These are phyloP conservation scores for Morella rubra DNA, from an alignment of 306 rosid genomes.

Conservation along the genomic window DNA sequence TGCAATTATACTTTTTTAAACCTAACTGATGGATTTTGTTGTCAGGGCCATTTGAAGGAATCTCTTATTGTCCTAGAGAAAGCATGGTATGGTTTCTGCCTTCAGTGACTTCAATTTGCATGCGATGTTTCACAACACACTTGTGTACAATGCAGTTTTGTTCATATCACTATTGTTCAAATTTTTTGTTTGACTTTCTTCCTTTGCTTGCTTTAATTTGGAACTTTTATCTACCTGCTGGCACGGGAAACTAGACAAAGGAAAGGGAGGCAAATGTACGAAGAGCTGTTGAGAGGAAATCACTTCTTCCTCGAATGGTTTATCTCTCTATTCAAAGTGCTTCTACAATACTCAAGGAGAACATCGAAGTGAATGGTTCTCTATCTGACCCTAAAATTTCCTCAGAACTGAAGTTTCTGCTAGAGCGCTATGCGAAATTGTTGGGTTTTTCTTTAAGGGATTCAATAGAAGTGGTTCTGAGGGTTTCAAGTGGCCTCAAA, in stretches of 20 bases:
- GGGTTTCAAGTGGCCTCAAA: constrained; percentile 48
- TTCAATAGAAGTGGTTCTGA: constrained; percentile 58
- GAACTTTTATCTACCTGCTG: constrained; percentile 33
- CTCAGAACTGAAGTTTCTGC: constrained; percentile 70
- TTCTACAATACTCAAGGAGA: constrained; percentile 68
- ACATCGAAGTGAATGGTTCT: constrained; percentile 64
- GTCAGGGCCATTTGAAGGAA: constrained; percentile 82
- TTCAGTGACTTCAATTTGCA: constrained; percentile 15
- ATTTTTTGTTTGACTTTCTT: neutral
- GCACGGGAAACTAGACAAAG: constrained; percentile 44
- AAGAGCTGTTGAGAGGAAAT: constrained; percentile 74
- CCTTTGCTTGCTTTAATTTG: neutral
- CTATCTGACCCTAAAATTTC: constrained; percentile 47
- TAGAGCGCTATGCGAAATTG: constrained; percentile 69
- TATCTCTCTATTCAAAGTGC: constrained; percentile 80
- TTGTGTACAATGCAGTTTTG: neutral
- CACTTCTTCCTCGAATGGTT: constrained; percentile 90
- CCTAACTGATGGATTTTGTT: constrained; percentile 21
- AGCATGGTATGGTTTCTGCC: constrained; percentile 48
- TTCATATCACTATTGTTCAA: neutral
- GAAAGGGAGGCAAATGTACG: constrained; percentile 61
- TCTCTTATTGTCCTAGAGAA: constrained; percentile 74
- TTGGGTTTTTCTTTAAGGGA: constrained; percentile 67
- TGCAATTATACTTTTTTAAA: constrained; percentile 4
- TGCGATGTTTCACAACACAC: constrained; percentile 17